Evolutionary conservation across 2,329 filamentous ascomycete genomes (phyloP).

Genomic region (Talaromyces verruculosus): DNA sequence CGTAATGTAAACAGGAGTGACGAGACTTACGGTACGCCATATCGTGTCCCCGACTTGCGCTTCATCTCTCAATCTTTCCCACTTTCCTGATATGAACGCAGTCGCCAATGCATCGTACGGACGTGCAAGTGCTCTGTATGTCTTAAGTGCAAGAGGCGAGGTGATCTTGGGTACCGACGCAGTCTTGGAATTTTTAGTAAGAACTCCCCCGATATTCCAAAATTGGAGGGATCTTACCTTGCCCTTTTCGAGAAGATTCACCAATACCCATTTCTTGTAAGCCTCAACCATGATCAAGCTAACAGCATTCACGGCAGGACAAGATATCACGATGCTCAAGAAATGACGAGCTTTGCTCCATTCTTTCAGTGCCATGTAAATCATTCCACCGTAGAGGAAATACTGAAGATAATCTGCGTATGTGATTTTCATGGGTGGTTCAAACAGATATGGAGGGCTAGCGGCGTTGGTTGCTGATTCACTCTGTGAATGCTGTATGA

Average conservation of each 20-base stretch:
- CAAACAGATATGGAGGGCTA: constrained; percentile 33
- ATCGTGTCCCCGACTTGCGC: constrained; percentile 58
- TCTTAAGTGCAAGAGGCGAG: constrained; percentile 54
- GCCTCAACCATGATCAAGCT: constrained; percentile 83
- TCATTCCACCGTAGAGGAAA: constrained; percentile 63
- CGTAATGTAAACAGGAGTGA: neutral
- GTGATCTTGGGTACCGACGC: constrained; percentile 58
- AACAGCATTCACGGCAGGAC: constrained; percentile 62
- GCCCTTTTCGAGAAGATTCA: constrained; percentile 70
- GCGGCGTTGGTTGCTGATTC: constrained; percentile 35
- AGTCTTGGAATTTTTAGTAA: constrained; percentile 17
- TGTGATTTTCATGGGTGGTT: constrained; percentile 38
- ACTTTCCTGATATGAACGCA: constrained; percentile 63
- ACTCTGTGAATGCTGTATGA: constrained; percentile 31
- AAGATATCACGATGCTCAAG: constrained; percentile 65
- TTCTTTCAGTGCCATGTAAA: constrained; percentile 60
- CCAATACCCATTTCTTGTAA: constrained; percentile 86
- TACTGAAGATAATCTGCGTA: constrained; percentile 59
- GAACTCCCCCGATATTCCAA: constrained; percentile 8
- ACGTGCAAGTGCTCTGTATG: constrained; percentile 60
- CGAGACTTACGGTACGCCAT: constrained; percentile 58
- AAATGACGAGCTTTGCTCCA: constrained; percentile 65
- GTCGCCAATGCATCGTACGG: constrained; percentile 70
- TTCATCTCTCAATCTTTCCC: constrained; percentile 63
- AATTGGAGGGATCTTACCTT: constrained; percentile 43